Percentiles rank a stretch among this genome's conserved stretches.
These are phyloP conservation scores for Croton setiger DNA, from an alignment of 441 rosid species.

Conservation along the genomic window DNA sequence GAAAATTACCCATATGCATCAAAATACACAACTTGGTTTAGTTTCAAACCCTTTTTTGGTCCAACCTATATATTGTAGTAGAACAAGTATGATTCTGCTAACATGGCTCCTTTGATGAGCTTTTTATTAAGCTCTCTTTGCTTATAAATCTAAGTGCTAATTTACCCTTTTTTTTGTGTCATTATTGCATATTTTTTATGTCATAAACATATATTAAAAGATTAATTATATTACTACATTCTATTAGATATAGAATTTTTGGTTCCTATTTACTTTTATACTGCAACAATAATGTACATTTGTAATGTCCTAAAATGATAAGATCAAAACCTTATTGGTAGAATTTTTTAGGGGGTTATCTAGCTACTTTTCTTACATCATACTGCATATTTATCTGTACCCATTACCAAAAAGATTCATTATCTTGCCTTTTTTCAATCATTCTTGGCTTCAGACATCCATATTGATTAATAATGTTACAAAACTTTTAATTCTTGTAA, in stretches of 20 bases:
- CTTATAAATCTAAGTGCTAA: slow-evolving; percentile 20
- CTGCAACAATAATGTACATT: slow-evolving; percentile 11
- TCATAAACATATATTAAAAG: slow-evolving; percentile 8
- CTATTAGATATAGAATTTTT: no score
- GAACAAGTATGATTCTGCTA: slow-evolving; percentile 4
- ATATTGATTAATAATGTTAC: not conserved
- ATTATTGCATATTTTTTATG: not conserved
- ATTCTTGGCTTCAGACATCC: not conserved
- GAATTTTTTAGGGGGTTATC: slow-evolving; percentile 4
- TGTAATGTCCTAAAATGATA: not conserved
- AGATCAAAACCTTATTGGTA: not conserved
- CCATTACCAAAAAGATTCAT: slow-evolving; percentile 1
- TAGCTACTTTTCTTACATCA: slow-evolving; percentile 14
- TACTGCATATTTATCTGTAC: not conserved
- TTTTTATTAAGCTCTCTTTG: slow-evolving; percentile 30
- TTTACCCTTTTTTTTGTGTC: slow-evolving; percentile 18
- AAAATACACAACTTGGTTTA: slow-evolving; percentile 27
- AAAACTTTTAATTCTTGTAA: not conserved
- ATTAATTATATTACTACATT: not conserved
- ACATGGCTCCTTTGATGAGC: not conserved
- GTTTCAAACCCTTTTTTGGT: slow-evolving; percentile 6
- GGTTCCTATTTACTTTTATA: not conserved
- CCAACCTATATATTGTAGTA: slow-evolving; percentile 1
- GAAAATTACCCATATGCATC: slow-evolving; percentile 22
- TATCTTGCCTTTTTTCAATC: not conserved